These are phyloP conservation scores for Sophora flavescens DNA, from an alignment of 306 rosid genomes.

Conservation along the genomic window DNA sequence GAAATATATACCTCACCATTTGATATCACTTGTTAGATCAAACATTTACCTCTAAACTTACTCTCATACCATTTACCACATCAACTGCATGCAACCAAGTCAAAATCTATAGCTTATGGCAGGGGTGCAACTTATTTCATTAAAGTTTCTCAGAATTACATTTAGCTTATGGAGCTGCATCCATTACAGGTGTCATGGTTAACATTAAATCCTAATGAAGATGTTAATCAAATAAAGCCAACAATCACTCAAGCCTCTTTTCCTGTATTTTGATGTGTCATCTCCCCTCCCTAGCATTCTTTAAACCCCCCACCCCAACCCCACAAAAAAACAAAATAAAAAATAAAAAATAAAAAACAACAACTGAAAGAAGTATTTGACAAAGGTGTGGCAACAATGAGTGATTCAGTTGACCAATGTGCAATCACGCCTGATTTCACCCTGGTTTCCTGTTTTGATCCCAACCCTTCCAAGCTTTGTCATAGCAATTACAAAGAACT, in stretches of 20 bases:
- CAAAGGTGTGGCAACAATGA: background rate
- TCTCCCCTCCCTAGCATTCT: background rate
- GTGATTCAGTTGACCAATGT: conserved; percentile 56
- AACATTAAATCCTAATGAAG: background rate
- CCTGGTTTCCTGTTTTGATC: conserved; percentile 62
- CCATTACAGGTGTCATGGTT: background rate
- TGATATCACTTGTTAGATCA: background rate
- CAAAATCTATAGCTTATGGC: background rate
- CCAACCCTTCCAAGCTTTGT: conserved; percentile 79
- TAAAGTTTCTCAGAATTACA: background rate
- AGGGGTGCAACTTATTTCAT: background rate
- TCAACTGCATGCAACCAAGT: background rate
- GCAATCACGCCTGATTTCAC: conserved; percentile 74
- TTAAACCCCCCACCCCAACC: no score
- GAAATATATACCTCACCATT: no score
- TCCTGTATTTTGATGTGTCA: background rate
- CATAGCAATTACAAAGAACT: conserved; percentile 73
- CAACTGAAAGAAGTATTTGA: background rate
- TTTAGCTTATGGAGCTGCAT: background rate
- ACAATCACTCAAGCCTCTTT: background rate
- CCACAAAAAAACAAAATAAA: no score
- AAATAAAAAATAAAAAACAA: no score
- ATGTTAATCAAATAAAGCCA: background rate
- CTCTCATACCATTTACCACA: no score
- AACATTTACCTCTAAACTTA: background rate